Evolutionary conservation across 1,284 basidiomycete species (phyloP), one percentile per base, ranked within the genome.

Genomic region (Schizophyllum commune): DNA sequence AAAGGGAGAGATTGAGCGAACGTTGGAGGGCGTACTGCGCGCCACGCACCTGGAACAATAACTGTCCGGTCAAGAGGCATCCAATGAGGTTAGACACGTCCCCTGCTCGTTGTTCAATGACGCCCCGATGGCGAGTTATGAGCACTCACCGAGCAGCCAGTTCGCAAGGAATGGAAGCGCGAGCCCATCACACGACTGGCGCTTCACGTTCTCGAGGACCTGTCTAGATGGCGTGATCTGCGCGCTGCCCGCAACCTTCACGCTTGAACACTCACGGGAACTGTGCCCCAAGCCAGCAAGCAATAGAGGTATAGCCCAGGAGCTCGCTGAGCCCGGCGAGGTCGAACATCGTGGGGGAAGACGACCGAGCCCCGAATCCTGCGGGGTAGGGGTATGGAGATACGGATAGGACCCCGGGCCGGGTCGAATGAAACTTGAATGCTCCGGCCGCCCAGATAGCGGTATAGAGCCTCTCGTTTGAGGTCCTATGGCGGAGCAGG

Each of bases 271-370:
- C 92, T 80, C 71, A 94, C 91, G 94, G 94, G 66, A 94, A 86
- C 72, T 96, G 94, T 2, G 94, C 95, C 47, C 91, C 87, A 1
- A 96, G 76, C 94, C 94, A 97, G 73, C 84, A 92, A n/a, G 73
- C 79, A 65, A 96, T 94, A 53, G 91, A 94, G 6, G 78, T 70
- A 68, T 89, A 91, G 6, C 93, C 93, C 55, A 92, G 72, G 52
- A 85, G 63, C 58, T 83, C 77, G 70, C 83, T 85, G 65, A 79
- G 60, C 15, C 27, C 19, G 19, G 3, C 53, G 27, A 55, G 53
- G 53, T 27, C 53, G 53, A 27, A 55, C 53, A 55, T 55, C 11
- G 27, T 21, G 27, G 27, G 53, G 20, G 27, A 27, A 55, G 15
- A 19, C 13, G 15, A 55, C 9, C 53, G 27, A 55, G 53, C 27